Conservation (phyloP, 73 alveolate species). For the Stentor roeselii region DNA sequence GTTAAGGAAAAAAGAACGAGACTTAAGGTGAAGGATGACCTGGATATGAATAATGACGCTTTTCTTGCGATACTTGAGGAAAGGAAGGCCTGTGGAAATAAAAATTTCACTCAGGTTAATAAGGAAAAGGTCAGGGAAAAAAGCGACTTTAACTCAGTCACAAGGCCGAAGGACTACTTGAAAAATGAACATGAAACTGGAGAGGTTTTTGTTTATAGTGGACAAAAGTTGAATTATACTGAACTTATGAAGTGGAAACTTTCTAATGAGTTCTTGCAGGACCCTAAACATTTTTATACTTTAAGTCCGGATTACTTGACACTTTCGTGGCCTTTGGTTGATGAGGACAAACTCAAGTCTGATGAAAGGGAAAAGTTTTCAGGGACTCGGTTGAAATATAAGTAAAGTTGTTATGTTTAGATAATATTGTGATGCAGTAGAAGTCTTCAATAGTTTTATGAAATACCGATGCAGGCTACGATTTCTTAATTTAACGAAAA, state of each 20-base stretch:
- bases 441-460: too few relatives aligned
- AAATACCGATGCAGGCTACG: too few relatives aligned
- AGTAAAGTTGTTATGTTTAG: neutral
- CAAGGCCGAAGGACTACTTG: slow-evolving; percentile 22
- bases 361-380: slow-evolving; percentile 41
- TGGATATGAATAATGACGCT: slow-evolving; percentile 10
- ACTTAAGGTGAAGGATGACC: slow-evolving; percentile 33
- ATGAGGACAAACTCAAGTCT: slow-evolving; percentile 44
- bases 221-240: slow-evolving; percentile 50
- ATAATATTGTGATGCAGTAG: too few relatives aligned
- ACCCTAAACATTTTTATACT: slow-evolving; percentile 52
- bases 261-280: slow-evolving; percentile 41
- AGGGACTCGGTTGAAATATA: neutral
- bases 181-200: slow-evolving; percentile 22
- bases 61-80: slow-evolving; percentile 15
- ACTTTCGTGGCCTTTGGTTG: slow-evolving; percentile 60
- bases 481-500: too few relatives aligned
- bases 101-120: slow-evolving; percentile 23
- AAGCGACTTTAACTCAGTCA: slow-evolving; percentile 13
- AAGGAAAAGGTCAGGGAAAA: neutral
- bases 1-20: slow-evolving; percentile 29
- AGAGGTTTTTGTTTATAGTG: slow-evolving; percentile 60
- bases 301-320: slow-evolving; percentile 45
- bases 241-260: slow-evolving; percentile 55
- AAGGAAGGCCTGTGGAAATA: slow-evolving; percentile 18